Evolutionary conservation across 208 protist genomes (phyloP).

Genomic region (Perkinsela sp.): DNA sequence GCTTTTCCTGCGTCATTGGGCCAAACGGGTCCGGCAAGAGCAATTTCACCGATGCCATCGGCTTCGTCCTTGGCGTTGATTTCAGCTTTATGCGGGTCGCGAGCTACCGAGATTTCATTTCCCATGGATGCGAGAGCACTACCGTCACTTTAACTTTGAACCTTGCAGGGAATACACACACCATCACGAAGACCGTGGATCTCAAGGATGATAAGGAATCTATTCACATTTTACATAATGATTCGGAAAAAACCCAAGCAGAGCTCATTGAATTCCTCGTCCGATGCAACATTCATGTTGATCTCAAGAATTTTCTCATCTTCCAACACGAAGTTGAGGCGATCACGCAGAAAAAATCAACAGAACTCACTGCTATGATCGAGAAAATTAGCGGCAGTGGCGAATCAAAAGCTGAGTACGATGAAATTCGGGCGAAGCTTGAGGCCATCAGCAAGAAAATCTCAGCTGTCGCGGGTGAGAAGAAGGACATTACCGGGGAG

Average conservation of each 20-base stretch:
- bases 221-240: constrained; percentile 37
- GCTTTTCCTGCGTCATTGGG: constrained; percentile 93
- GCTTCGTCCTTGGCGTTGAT: constrained; percentile 78
- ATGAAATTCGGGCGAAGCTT: constrained; percentile 19
- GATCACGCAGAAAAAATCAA: constrained; percentile 69
- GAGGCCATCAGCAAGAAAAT: constrained; percentile 43
- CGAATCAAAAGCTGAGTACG: constrained; percentile 72
- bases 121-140: constrained; percentile 16
- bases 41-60: constrained; percentile 95
- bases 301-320: constrained; percentile 76
- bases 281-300: constrained; percentile 39
- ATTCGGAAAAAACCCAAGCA: constrained; percentile 20
- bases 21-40: constrained; percentile 93
- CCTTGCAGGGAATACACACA: not conserved
- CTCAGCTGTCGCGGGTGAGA: constrained; percentile 40
- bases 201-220: not conserved
- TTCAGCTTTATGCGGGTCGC: constrained; percentile 36
- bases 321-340: constrained; percentile 86
- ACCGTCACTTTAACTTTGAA: not conserved
- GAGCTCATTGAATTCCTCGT: constrained; percentile 48
- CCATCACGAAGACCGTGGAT: not conserved
- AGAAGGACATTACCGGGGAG: constrained; percentile 48
- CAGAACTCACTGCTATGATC: constrained; percentile 79
- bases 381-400: constrained; percentile 77
- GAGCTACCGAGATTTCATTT: constrained; percentile 65